Conservation (phyloP, 345 rosid species). For the Linum trigynum region DNA sequence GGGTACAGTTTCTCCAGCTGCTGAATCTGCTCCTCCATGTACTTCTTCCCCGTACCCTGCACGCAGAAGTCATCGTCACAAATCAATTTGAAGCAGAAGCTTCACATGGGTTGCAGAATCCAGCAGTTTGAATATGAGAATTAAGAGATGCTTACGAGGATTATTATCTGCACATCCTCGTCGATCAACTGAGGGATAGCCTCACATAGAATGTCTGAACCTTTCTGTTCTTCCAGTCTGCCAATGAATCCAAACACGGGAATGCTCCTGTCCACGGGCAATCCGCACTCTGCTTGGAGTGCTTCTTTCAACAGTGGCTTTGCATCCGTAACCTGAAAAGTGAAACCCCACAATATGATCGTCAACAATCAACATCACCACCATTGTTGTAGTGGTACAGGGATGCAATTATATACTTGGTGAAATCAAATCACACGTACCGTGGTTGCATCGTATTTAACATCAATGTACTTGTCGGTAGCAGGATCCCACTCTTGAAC, state of each 20-base stretch:
- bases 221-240: slow-evolving; percentile 93
- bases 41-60: slow-evolving; percentile 88
- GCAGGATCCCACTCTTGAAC: slow-evolving; percentile 95
- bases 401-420: neutral
- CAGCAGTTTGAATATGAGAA: too few species aligned
- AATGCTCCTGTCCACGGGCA: slow-evolving; percentile 70
- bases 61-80: neutral
- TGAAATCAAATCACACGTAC: slow-evolving; percentile 39
- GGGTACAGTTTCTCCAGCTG: slow-evolving; percentile 60
- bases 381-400: too few species aligned
- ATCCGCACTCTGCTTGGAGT: slow-evolving; percentile 82
- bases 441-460: slow-evolving; percentile 58
- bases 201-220: slow-evolving; percentile 76
- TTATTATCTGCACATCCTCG: slow-evolving; percentile 59
- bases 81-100: neutral
- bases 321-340: slow-evolving; percentile 55
- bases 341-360: neutral
- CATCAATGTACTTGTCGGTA: slow-evolving; percentile 57
- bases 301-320: slow-evolving; percentile 85
- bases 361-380: too few species aligned
- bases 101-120: neutral
- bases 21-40: slow-evolving; percentile 62
- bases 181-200: slow-evolving; percentile 55
- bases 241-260: slow-evolving; percentile 95
- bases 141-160: slow-evolving; percentile 47